Evolutionary conservation across 805 yeast genomes (phyloP), one percentile per base, ranked within the genome.

Genomic region (Pichia cephalocereana): DNA sequence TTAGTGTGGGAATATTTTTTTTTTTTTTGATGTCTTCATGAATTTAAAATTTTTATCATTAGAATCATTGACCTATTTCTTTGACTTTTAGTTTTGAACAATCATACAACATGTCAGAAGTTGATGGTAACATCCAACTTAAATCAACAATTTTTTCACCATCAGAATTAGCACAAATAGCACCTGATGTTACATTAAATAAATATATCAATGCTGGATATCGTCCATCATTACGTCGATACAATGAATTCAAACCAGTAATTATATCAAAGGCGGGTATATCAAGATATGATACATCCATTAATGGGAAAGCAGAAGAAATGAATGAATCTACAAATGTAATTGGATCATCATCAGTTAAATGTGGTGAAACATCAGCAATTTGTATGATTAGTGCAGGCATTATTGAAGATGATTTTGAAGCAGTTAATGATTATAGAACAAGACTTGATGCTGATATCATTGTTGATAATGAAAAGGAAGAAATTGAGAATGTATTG

Each of bases 161-260:
- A 0, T 84, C 82, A 27, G 87, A 88, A 11, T 69, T 90, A 40
- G 89, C 93, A 1, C 70, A 93, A 46, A 76, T 90, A 37, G 87
- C 95, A 2, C 96, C 97, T 1, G 96, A 87, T 48, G 62, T 86
- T 14, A 84, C 91, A 6, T 70, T 90, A 41, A 84, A 85, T 60
- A 76, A 95, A 59, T 95, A 88, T 63, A 63, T 90, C 15, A 75
- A 83, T 18, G 68, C 79, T 18, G 91, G 93, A 0, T 59, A 83
- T 23, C 80, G 97, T 53, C 96, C 96, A 10, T 77, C 81, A 43
- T 66, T 82, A 44, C 75, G 96, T 41, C 71, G 73, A 34, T 79
- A 82, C 57, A 76, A 77, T 55, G 96, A 90, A 66, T 85, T 85
- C 65, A 79, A 83, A 54, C 72, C 79, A 2, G 65, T 85, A 2